Evolutionary conservation across 176 grass and related monocot species (phyloP).

Genomic region (Triticum turgidum): DNA sequence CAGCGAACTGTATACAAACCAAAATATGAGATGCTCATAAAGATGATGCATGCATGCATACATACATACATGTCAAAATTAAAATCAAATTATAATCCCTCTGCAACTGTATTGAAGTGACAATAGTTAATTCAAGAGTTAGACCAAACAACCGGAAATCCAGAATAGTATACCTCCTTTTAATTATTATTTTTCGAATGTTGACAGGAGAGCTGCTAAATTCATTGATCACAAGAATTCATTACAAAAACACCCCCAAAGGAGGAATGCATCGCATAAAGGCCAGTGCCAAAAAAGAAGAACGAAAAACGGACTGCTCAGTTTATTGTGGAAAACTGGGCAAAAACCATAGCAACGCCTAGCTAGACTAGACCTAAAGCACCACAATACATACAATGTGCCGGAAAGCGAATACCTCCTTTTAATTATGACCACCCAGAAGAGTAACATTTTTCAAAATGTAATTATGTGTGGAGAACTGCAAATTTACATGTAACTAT

Average conservation of each 20-base stretch:
- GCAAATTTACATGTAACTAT: neutral
- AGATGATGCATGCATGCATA: neutral
- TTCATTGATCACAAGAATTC: too few species aligned
- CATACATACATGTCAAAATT: neutral
- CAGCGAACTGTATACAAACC: neutral
- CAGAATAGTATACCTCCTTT: neutral
- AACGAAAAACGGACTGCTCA: too few species aligned
- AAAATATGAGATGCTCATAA: neutral
- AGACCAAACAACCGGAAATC: neutral
- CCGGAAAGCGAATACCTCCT: neutral
- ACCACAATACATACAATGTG: too few species aligned
- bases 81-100: neutral
- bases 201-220: too few species aligned
- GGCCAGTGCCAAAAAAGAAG: too few species aligned
- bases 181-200: neutral
- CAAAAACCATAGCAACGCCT: too few species aligned
- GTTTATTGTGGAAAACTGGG: too few species aligned
- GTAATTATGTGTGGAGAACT: neutral
- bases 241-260: too few species aligned
- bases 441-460: neutral
- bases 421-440: neutral
- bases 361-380: too few species aligned
- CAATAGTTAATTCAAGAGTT: neutral
- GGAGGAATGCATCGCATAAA: too few species aligned
- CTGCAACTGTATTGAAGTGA: neutral